Percentiles rank a stretch among this genome's conserved stretches.
phyloP scores from a whole-genome alignment of 306 rosid genomes.

The Urtica urens region DNA sequence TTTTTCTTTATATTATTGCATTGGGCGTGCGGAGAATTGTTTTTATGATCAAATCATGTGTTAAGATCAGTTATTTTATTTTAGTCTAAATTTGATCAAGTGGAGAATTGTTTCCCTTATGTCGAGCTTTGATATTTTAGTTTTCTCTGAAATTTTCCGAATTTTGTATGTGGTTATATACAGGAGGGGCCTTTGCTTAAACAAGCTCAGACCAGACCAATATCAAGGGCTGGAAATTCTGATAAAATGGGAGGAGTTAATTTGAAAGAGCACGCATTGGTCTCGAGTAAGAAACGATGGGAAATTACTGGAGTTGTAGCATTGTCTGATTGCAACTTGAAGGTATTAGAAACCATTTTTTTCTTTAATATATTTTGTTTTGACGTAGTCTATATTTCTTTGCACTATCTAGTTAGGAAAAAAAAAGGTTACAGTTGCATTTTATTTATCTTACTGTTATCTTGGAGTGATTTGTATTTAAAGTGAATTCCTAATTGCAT shows the following conservation, averaged over 20 bases:
- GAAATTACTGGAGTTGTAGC: slow-evolving; percentile 65
- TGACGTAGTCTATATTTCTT: background rate
- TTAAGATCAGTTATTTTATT: background rate
- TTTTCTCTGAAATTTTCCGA: slow-evolving; percentile 2
- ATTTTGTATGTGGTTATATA: slow-evolving; percentile 3
- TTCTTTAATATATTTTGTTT: background rate
- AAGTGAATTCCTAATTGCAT: no score
- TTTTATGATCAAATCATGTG: no score
- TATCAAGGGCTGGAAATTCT: slow-evolving; percentile 19
- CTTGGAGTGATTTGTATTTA: no score
- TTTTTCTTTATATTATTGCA: no score
- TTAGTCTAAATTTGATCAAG: background rate
- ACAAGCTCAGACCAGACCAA: slow-evolving; percentile 45
- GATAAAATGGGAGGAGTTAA: slow-evolving; percentile 6
- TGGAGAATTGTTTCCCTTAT: background rate
- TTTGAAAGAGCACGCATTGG: slow-evolving; percentile 18
- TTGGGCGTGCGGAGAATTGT: no score
- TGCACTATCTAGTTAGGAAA: no score
- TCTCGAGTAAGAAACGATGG: slow-evolving; percentile 49
- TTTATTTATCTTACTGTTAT: no score
- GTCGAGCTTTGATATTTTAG: background rate
- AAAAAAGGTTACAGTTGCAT: no score
- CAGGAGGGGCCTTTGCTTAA: slow-evolving; percentile 65
- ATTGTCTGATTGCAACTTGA: slow-evolving; percentile 67
- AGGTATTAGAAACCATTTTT: slow-evolving; percentile 30